phyloP scores from a whole-genome alignment of 1,284 basidiomycete species.

The Ganoderma resinaceum region DNA sequence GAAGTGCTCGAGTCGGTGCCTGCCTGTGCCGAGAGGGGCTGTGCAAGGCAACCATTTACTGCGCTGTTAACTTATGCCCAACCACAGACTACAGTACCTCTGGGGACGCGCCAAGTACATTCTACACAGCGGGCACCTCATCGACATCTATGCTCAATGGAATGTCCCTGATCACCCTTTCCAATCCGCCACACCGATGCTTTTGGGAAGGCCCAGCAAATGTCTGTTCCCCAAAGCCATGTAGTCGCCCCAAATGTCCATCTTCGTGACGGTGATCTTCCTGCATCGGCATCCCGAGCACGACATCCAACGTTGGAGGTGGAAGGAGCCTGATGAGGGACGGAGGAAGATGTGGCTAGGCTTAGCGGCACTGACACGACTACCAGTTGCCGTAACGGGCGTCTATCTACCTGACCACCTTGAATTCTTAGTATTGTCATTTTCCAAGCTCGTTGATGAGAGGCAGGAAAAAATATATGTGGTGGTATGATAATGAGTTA shows the following conservation, averaged over 20 bases:
- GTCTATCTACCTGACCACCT: not conserved
- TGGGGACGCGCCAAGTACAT: too few species aligned
- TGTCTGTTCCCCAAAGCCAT: conserved; percentile 49
- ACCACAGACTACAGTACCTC: too few species aligned
- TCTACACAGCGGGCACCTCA: not conserved
- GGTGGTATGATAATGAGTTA: conserved; percentile 13
- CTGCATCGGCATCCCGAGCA: conserved; percentile 32
- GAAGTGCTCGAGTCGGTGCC: not conserved
- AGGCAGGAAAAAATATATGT: not conserved
- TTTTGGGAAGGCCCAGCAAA: conserved; percentile 50
- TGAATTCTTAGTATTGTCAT: not conserved
- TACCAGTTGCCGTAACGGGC: not conserved
- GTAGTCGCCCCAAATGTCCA: conserved; percentile 48
- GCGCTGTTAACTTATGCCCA: not conserved
- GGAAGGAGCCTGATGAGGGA: conserved; percentile 14
- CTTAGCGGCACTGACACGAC: not conserved
- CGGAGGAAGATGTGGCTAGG: not conserved
- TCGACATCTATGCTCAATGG: conserved; percentile 22
- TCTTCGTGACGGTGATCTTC: conserved; percentile 36
- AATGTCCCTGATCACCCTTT: conserved; percentile 38
- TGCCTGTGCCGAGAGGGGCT: not conserved
- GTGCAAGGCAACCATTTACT: conserved; percentile 1
- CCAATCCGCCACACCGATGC: conserved; percentile 42
- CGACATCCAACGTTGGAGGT: conserved; percentile 25
- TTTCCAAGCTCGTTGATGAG: not conserved